Evolutionary conservation across 2,329 filamentous ascomycete species (phyloP), one percentile per base, ranked within the genome.

Genomic region (Talaromyces islandicus): DNA sequence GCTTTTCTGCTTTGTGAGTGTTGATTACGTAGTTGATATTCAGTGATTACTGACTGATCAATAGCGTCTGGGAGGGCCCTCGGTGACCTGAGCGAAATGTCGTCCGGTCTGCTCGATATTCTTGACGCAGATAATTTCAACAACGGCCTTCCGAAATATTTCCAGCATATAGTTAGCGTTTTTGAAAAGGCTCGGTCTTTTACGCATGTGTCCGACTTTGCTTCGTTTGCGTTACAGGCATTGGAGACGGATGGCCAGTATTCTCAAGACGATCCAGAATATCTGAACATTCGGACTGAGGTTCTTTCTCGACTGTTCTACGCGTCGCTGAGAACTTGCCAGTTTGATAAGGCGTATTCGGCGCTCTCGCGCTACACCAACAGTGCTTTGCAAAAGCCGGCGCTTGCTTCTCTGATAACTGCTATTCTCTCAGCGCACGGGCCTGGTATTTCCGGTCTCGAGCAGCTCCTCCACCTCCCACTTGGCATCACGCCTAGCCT

Each of bases 261-360:
- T 62, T 55, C 55, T 19, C 69, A 72, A 41, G 67, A 71, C 59
- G 68, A 74, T 43, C 63, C 69, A 1, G 74, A 79, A 41, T 77
- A 75, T 60, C 59, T 66, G 4, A 65, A 73, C 46, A 73, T 85
- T 60, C 83, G 84, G 62, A 84, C 83, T 1, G 90, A 95, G 62
- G 85, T 97, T 68, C 85, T 95, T 21, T 88, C 86, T 65, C 88
- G 92, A 2, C 82, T 96, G 2, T 97, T 97, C 79, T 88, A 87
- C 63, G 90, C 91, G 19, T 88, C 91, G 0, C 80, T 94, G 21
- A 85, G 89, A 62, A 91, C 88, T 19, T 89, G 86, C 7, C 88
- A 90, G 60, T 97, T 92, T 69, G 86, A 91, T 62, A 81, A 90
- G 46, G 93, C 94, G 0, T 95, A 96, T 74, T 86, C 87, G 4